A percentile compares a stretch with the other conserved stretches of the same genome.
phyloP scores from a whole-genome alignment of 768 basidiomycete genomes.

The Amanita polypyramis region DNA sequence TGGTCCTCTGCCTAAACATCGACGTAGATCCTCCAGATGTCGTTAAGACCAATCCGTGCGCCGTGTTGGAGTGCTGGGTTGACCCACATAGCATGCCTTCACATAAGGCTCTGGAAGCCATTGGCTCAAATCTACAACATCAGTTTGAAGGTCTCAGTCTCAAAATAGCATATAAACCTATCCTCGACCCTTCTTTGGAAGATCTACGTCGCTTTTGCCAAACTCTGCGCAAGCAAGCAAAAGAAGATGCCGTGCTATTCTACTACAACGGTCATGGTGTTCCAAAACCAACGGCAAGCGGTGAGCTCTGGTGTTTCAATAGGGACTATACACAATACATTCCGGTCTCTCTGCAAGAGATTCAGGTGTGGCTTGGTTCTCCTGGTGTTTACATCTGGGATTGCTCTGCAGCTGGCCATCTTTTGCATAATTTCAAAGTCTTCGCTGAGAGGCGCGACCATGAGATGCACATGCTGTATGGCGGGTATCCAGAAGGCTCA shows the following conservation, averaged over 20 bases:
- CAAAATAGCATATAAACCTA: constrained; percentile 90
- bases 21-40: constrained; percentile 97
- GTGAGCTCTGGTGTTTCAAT: constrained; percentile 99
- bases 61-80: constrained; percentile 93
- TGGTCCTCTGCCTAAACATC: constrained; percentile 92
- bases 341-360: constrained; percentile 87
- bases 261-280: constrained; percentile 99
- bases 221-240: constrained; percentile 75
- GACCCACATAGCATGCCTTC: constrained; percentile 90
- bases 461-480: constrained; percentile 46
- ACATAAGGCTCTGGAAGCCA: constrained; percentile 87
- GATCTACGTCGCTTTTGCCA: constrained; percentile 85
- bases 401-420: constrained; percentile 93
- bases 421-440: constrained; percentile 79
- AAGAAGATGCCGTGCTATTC: constrained; percentile 89
- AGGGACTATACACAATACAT: constrained; percentile 97
- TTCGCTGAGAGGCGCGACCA: constrained; percentile 70
- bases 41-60: constrained; percentile 95
- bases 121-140: constrained; percentile 85
- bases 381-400: constrained; percentile 99
- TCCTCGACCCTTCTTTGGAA: constrained; percentile 90
- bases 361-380: constrained; percentile 89
- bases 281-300: constrained; percentile 89
- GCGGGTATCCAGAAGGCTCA: constrained; percentile 47
- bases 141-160: constrained; percentile 95